phyloP scores from a whole-genome alignment of 441 rosid species.

The Populus trichocarpa region DNA sequence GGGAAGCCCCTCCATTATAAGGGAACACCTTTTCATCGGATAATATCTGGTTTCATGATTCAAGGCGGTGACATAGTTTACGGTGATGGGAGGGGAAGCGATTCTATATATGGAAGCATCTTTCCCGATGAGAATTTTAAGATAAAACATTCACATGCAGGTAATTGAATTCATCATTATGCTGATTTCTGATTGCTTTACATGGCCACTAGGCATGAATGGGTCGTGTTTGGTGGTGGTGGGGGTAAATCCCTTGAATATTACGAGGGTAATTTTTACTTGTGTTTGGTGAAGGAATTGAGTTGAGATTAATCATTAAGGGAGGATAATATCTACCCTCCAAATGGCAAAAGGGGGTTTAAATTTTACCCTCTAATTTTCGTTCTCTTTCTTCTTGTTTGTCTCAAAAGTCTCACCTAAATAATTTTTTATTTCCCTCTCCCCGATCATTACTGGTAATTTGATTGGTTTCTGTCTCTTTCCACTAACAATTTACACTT shows the following conservation, averaged over 20 bases:
- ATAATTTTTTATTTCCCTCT: not conserved
- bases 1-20: constrained; percentile 71
- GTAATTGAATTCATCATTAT: constrained; percentile 23
- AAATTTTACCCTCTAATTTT: too few relatives aligned
- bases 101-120: constrained; percentile 71
- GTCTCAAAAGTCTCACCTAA: not conserved
- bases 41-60: constrained; percentile 84
- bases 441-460: not conserved
- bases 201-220: not conserved
- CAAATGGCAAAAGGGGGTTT: too few relatives aligned
- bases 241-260: too few relatives aligned
- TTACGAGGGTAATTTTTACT: too few relatives aligned
- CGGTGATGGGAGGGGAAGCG: constrained; percentile 73
- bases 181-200: not conserved
- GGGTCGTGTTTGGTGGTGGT: too few relatives aligned
- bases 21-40: constrained; percentile 87
- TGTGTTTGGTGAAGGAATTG: too few relatives aligned
- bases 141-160: constrained; percentile 82
- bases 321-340: too few relatives aligned
- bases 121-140: constrained; percentile 84
- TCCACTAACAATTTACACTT: not conserved
- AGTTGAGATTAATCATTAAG: not conserved
- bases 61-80: constrained; percentile 85
- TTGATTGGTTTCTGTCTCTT: not conserved
- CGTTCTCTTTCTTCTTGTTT: not conserved